Conservation (phyloP, 176 grass and related monocot species). For the Triticum timopheevii region DNA sequence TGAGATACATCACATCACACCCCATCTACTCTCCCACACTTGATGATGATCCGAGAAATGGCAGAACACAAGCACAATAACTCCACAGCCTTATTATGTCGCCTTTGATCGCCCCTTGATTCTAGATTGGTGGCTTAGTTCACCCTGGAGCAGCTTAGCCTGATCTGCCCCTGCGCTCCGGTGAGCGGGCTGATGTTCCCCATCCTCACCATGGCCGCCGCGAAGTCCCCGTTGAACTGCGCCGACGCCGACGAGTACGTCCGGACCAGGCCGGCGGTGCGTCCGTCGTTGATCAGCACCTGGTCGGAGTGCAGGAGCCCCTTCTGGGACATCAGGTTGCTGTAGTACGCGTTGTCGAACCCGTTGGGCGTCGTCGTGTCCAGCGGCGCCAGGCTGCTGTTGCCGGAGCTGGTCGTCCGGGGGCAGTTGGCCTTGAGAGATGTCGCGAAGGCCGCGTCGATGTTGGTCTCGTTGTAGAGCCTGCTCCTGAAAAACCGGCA, state of each 20-base stretch:
- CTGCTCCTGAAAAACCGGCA: conserved; percentile 44
- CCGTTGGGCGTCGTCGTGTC: conserved; percentile 28
- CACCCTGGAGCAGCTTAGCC: conserved; percentile 31
- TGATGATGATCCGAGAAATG: no score
- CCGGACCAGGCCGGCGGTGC: conserved; percentile 27
- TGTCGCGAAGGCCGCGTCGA: conserved; percentile 38
- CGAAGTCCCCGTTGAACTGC: conserved; percentile 39
- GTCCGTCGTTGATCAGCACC: neutral
- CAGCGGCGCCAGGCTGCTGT: conserved; percentile 45
- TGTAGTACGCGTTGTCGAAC: conserved; percentile 55
- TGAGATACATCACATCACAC: no score
- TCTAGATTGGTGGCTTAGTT: conserved; percentile 19
- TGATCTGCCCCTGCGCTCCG: conserved; percentile 35
- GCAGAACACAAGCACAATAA: neutral
- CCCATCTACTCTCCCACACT: no score
- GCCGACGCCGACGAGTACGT: conserved; percentile 13
- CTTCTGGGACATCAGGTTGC: conserved; percentile 37
- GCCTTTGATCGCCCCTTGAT: neutral
- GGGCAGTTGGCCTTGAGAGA: conserved; percentile 47
- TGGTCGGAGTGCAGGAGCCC: conserved; percentile 60
- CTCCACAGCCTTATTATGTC: neutral
- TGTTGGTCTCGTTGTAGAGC: conserved; percentile 65
- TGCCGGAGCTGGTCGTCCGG: neutral
- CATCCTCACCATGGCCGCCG: conserved; percentile 48
- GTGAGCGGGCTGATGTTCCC: conserved; percentile 46